phyloP scores from a whole-genome alignment of 108 stramenopile species.

The Nannochloropsis oceanica region DNA sequence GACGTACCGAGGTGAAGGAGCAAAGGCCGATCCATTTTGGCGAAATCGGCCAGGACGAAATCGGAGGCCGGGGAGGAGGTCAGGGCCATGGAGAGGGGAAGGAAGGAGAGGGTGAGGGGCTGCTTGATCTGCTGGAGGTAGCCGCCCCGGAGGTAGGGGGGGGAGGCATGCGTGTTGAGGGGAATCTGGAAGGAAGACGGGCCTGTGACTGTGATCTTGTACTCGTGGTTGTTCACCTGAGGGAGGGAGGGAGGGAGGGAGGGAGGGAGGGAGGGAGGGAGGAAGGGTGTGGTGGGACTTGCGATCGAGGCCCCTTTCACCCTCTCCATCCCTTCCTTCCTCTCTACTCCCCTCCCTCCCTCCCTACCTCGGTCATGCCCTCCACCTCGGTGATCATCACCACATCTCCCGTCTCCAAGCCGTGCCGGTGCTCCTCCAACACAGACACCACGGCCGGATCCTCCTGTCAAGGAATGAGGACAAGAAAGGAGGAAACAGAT shows the following conservation, averaged over 20 bases:
- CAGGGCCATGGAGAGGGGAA: conserved; percentile 57
- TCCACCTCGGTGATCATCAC: conserved; percentile 71
- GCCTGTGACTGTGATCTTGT: conserved; percentile 59
- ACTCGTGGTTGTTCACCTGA: conserved; percentile 39
- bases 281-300: too few relatives aligned
- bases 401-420: conserved; percentile 77
- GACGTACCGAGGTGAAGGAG: neutral
- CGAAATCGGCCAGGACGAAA: neutral
- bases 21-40: neutral
- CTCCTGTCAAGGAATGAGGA: conserved; percentile 8
- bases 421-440: conserved; percentile 90
- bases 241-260: too few relatives aligned
- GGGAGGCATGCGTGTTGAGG: neutral
- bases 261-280: too few relatives aligned
- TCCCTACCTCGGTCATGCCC: conserved; percentile 49
- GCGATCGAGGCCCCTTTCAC: too few relatives aligned
- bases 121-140: conserved; percentile 89
- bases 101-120: conserved; percentile 55
- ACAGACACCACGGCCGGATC: conserved; percentile 72
- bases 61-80: conserved; percentile 43
- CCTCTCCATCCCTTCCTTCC: too few relatives aligned
- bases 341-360: neutral
- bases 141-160: conserved; percentile 33
- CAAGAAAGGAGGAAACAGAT: neutral
- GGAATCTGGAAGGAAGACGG: conserved; percentile 76